These are phyloP conservation scores for Aspergillus fischeri DNA, from an alignment of 2,329 filamentous ascomycete genomes.

Conservation along the genomic window DNA sequence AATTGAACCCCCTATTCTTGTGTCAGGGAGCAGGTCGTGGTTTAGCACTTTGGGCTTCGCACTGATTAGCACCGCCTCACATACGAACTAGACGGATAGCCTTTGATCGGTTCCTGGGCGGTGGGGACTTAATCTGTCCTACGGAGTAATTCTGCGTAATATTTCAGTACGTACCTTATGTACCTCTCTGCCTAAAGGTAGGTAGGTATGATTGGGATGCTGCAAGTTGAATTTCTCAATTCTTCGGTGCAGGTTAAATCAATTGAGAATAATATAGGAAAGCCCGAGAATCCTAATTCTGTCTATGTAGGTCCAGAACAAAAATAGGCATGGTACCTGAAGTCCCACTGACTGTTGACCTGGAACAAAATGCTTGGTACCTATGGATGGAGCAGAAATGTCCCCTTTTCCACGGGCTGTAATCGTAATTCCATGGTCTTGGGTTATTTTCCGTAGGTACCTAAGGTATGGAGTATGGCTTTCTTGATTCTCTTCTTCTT, in stretches of 20 bases:
- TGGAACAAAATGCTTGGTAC: not conserved
- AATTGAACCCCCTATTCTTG: not conserved
- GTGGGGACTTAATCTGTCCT: not conserved
- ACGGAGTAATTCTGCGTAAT: not conserved
- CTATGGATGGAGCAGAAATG: not conserved
- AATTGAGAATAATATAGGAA: not conserved
- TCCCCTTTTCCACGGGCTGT: not conserved
- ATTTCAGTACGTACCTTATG: not conserved
- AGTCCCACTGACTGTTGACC: not conserved
- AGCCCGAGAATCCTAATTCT: not conserved
- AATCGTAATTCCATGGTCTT: constrained; percentile 17
- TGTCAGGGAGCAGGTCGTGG: not conserved
- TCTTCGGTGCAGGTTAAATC: not conserved
- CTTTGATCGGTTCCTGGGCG: not conserved
- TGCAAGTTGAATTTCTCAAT: not conserved
- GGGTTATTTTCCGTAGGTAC: constrained; percentile 1
- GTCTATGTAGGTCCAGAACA: not conserved
- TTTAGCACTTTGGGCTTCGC: not conserved
- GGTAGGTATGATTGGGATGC: not conserved
- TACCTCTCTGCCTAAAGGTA: too few relatives aligned
- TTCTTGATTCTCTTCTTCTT: not conserved
- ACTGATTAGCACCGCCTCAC: not conserved
- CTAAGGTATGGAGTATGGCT: constrained; percentile 9
- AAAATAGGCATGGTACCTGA: not conserved
- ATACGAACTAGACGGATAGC: not conserved